phyloP scores from a whole-genome alignment of 805 yeast genomes.

The Saccharomycopsis babjevae region DNA sequence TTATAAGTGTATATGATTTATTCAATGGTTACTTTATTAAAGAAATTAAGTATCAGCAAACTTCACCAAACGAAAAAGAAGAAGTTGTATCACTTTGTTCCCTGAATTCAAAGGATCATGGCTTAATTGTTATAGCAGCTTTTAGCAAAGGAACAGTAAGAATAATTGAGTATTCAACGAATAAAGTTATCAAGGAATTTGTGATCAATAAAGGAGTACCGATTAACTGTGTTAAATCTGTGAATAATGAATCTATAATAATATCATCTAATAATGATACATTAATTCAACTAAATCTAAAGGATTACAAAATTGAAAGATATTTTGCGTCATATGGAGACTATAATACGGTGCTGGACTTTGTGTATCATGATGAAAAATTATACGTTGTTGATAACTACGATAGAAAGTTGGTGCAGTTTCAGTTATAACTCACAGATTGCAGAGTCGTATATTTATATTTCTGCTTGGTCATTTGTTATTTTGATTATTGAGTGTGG shows the following conservation, averaged over 20 bases:
- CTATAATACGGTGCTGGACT: conserved; percentile 1
- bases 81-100: neutral
- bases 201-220: conserved; percentile 19
- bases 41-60: neutral
- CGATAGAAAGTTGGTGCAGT: neutral
- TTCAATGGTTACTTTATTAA: conserved; percentile 8
- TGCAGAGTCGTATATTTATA: neutral
- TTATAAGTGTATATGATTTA: conserved; percentile 34
- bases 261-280: conserved; percentile 12
- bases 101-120: neutral
- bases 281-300: neutral
- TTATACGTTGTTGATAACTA: neutral
- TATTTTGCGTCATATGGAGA: conserved; percentile 6
- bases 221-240: conserved; percentile 15
- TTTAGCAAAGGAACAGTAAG: neutral
- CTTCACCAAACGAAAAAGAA: neutral
- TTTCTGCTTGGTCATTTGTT: neutral
- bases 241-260: neutral
- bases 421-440: neutral
- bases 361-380: neutral
- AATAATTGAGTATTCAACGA: neutral
- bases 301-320: neutral
- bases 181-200: conserved; percentile 10
- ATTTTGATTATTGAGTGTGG: too few relatives aligned
- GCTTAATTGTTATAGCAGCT: neutral